Base-by-base conservation (phyloP, 177 flowering plant species). In the Vitis hybrid region DNA sequence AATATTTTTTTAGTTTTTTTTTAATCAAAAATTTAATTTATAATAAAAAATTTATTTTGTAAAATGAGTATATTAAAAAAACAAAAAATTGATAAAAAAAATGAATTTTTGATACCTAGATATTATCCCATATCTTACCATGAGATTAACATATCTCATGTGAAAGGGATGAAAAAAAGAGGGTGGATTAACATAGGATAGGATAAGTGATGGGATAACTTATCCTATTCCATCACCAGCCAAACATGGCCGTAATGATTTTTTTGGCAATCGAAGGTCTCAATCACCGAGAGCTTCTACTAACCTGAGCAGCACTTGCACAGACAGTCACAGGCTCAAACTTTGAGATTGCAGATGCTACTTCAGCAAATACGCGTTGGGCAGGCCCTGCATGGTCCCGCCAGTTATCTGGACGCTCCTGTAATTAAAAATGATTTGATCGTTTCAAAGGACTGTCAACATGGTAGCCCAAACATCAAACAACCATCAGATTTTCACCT, bases 381-480 rank as follows among this genome's bases (percentile, higher is more conserved):
- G 73, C 97, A 73, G 69, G 94, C 62, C 73, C 77, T 11, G 89
- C 97, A 68, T 83, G 66, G 48, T 90, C 85, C 45, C 98, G 75
- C 99, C 98, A 93, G 74, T 91, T 93, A 79, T 93, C 99, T 19
- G 81, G 80, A 26, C 97, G 89, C 68, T 93, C 98, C 97, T 94
- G 78, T 31, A 55, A 72, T 12, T 64, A 33, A 39, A 73, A 66
- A 72, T 15, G 19, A 20, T 8, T 39, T 45, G 16, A 58, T 19
- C 3, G 18, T 49, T 16, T 64, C 8, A 55, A 10, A 31, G 66
- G 39, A 64, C 10, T 13, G 2, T 56, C 53, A 67, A 16, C n/a
- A 57, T n/a, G 15, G 33, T 52, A 51, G 31, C 45, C 57, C 14
- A 26, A 20, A 29, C 49, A 1, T 12, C 10, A 63, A 16, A 4